These are phyloP conservation scores for Thelephora terrestris DNA, from an alignment of 1,284 basidiomycete genomes.

Conservation along the genomic window DNA sequence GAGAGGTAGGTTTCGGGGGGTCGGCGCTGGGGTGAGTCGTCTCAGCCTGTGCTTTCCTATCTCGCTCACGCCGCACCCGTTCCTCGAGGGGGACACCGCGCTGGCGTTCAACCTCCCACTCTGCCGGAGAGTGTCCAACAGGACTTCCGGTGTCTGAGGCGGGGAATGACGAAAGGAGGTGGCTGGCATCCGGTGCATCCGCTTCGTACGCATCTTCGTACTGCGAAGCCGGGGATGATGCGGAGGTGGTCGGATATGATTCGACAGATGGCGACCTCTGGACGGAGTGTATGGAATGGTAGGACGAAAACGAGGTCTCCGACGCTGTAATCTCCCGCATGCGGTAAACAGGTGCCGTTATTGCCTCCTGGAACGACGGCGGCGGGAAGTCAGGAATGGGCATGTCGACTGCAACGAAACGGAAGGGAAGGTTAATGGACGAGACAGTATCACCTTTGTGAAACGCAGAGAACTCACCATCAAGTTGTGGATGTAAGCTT, in stretches of 20 bases:
- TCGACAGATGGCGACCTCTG: neutral
- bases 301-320: slow-evolving; percentile 2
- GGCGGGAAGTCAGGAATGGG: slow-evolving; percentile 46
- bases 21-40: slow-evolving; percentile 8
- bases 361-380: slow-evolving; percentile 48
- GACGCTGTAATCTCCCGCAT: neutral
- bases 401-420: slow-evolving; percentile 12
- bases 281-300: neutral
- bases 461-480: slow-evolving; percentile 9
- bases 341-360: slow-evolving; percentile 16
- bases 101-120: slow-evolving; percentile 23
- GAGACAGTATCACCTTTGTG: neutral
- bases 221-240: neutral
- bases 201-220: neutral
- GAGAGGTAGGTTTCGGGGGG: neutral
- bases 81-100: slow-evolving; percentile 20
- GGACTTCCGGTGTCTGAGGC: slow-evolving; percentile 15
- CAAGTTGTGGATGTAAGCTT: neutral
- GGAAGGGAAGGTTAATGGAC: neutral
- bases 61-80: slow-evolving; percentile 19
- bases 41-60: slow-evolving; percentile 14
- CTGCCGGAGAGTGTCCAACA: slow-evolving; percentile 13
- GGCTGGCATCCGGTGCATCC: neutral
- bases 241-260: neutral
- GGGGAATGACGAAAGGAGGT: slow-evolving; percentile 9